Evolutionary conservation across 345 rosid genomes (phyloP).

Genomic region (Melaleuca quinquenervia): DNA sequence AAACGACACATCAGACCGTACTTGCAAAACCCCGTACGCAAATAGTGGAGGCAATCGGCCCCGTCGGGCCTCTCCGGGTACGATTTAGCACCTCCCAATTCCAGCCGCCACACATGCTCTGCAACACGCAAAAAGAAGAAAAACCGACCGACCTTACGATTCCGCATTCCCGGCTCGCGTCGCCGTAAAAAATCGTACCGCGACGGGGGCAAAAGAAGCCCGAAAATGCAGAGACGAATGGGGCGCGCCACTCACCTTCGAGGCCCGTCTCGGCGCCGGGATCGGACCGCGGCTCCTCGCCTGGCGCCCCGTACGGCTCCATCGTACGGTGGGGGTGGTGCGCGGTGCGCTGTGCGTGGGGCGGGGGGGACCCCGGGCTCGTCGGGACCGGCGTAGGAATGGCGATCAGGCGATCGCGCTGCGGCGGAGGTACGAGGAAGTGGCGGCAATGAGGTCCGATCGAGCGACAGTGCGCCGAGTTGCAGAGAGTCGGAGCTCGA

Average conservation of each 20-base stretch:
- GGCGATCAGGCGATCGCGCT: not conserved
- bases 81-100: constrained; percentile 33
- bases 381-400: not conserved
- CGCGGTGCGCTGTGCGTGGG: not conserved
- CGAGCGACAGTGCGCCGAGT: not conserved
- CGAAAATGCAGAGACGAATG: constrained; percentile 1
- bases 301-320: constrained; percentile 3
- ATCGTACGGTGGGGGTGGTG: not conserved
- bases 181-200: not conserved
- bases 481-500: not conserved
- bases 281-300: constrained; percentile 18
- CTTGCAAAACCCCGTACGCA: constrained; percentile 78
- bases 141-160: not conserved
- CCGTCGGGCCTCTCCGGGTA: constrained; percentile 76
- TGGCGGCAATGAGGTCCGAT: not conserved
- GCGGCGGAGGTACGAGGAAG: not conserved
- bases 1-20: constrained; percentile 88
- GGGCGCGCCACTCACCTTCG: constrained; percentile 38
- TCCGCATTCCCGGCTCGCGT: not conserved
- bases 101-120: constrained; percentile 62
- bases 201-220: not conserved
- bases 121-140: constrained; percentile 7
- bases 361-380: not conserved
- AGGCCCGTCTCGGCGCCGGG: constrained; percentile 53
- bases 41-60: constrained; percentile 67